Evolutionary conservation across 1,284 basidiomycete species (phyloP).

Genomic region (Boletus sp.): DNA sequence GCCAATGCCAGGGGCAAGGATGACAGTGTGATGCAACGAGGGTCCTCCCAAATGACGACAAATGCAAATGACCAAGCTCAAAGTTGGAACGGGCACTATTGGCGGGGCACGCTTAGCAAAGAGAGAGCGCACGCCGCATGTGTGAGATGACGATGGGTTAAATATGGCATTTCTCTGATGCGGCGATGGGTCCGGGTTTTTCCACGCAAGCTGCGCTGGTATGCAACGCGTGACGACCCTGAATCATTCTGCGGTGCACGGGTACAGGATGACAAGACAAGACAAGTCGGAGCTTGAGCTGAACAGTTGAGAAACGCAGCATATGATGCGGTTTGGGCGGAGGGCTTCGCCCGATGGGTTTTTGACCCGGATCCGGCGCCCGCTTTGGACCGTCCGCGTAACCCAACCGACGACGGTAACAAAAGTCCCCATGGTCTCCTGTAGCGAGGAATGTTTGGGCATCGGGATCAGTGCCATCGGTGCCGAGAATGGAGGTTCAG

Average conservation of each 20-base stretch:
- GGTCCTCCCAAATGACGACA: constrained; percentile 11
- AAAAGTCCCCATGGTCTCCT: no score
- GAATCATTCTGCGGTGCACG: constrained; percentile 15
- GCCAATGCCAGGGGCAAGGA: constrained; percentile 6
- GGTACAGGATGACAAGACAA: constrained; percentile 10
- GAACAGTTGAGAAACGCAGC: constrained; percentile 17
- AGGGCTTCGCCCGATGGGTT: constrained; percentile 8
- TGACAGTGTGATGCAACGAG: constrained; percentile 14
- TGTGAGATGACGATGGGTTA: constrained; percentile 12
- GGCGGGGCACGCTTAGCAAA: no score
- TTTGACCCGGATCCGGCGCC: constrained; percentile 15
- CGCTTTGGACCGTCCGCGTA: not conserved
- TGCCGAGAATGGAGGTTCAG: constrained; percentile 17
- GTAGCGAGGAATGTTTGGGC: not conserved
- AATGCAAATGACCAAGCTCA: not conserved
- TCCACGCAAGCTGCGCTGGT: constrained; percentile 17
- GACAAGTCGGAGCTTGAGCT: constrained; percentile 26
- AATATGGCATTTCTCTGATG: constrained; percentile 17
- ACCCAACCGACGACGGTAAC: no score
- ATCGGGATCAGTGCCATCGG: constrained; percentile 24
- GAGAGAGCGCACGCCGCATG: not conserved
- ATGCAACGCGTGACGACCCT: constrained; percentile 24
- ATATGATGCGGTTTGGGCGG: constrained; percentile 30
- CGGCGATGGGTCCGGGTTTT: constrained; percentile 16
- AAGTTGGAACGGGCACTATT: no score